A percentile compares a stretch with the other conserved stretches of the same genome.
Evolutionary conservation across 768 basidiomycete species (phyloP).

Genomic region (Naganishia randhawae): DNA sequence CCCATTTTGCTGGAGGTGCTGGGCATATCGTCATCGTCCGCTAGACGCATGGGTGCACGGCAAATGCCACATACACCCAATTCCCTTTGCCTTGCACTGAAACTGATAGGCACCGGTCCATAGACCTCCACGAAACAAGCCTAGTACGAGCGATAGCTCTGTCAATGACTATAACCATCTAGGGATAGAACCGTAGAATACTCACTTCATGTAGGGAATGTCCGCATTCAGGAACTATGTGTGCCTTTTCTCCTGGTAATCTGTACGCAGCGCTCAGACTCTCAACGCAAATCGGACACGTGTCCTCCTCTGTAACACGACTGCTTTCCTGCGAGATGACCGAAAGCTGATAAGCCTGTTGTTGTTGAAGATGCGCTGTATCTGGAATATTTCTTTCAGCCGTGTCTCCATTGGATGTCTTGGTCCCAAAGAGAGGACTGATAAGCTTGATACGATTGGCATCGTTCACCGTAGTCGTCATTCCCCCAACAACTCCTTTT

Average conservation of each 20-base stretch:
- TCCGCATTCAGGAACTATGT: constrained; percentile 94
- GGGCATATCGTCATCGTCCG: constrained; percentile 66
- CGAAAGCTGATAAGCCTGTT: constrained; percentile 35
- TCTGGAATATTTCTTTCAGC: neutral
- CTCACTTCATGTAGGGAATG: constrained; percentile 87
- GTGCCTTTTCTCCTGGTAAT: constrained; percentile 92
- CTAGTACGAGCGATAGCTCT: constrained; percentile 51
- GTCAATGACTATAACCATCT: neutral
- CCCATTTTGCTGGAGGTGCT: neutral
- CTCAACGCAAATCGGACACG: constrained; percentile 95
- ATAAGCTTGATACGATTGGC: neutral
- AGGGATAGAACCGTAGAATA: neutral
- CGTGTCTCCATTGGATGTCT: neutral
- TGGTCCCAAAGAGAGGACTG: neutral
- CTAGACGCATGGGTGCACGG: constrained; percentile 91
- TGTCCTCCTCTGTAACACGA: constrained; percentile 69
- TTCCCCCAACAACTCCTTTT: neutral
- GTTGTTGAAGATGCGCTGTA: neutral
- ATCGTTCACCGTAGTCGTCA: neutral
- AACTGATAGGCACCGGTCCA: constrained; percentile 61
- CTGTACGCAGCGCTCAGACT: constrained; percentile 88
- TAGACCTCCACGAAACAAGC: constrained; percentile 97
- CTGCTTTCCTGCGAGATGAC: constrained; percentile 38
- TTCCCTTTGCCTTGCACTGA: constrained; percentile 64
- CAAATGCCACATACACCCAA: constrained; percentile 96